phyloP scores from a whole-genome alignment of 768 basidiomycete genomes.

The Termitomyces sp. region DNA sequence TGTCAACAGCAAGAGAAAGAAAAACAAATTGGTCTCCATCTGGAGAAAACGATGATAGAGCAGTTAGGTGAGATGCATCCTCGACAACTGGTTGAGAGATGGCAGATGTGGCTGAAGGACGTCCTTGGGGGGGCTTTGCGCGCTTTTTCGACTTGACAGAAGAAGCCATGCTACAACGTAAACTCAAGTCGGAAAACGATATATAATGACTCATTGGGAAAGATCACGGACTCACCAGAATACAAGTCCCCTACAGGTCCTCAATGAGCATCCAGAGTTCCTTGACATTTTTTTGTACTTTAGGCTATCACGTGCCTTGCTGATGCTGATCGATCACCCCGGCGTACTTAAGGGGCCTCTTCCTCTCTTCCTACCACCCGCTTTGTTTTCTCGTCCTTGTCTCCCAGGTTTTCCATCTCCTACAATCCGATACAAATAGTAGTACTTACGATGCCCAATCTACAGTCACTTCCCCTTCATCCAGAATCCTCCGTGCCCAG shows the following conservation, averaged over 20 bases:
- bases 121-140: conserved; percentile 45
- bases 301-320: conserved; percentile 5
- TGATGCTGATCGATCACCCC: conserved; percentile 11
- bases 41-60: conserved; percentile 55
- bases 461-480: background rate
- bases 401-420: background rate
- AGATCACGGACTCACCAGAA: conserved; percentile 4
- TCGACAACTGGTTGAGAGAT: conserved; percentile 52
- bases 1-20: conserved; percentile 62
- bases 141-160: conserved; percentile 48
- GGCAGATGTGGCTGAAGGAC: conserved; percentile 46
- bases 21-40: conserved; percentile 52
- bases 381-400: background rate
- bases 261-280: background rate
- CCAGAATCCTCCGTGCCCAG: background rate
- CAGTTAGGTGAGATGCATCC: conserved; percentile 34
- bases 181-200: background rate
- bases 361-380: background rate
- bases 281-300: conserved; percentile 10
- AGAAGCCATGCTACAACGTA: conserved; percentile 30
- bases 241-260: background rate
- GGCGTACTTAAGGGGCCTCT: background rate
- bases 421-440: background rate
- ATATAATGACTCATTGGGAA: background rate
- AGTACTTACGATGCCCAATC: no score